Evolutionary conservation across 352 stramenopile genomes (phyloP), one percentile per base, ranked within the genome.

Genomic region (Globisporangium megalacanthum): DNA sequence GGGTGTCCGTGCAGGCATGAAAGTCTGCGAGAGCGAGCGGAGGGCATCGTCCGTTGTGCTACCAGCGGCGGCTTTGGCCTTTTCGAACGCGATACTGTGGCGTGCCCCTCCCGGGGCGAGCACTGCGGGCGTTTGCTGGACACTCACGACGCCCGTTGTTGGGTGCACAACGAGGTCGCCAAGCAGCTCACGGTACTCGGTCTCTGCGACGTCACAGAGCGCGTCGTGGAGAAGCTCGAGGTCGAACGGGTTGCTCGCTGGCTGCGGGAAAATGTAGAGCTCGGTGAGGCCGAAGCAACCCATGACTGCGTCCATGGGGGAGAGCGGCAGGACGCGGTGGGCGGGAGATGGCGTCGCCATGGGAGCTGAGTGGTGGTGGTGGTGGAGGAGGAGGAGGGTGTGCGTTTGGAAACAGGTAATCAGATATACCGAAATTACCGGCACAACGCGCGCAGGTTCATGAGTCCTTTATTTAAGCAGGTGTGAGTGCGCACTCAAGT

Each of bases 291-390:
- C 61, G 47, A 83, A 73, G 29, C 44, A 56, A 33, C 56, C 61
- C 72, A 87, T 84, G 53, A 74, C 60, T 2, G 68, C 65, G 50
- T 89, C 76, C 60, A 86, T 72, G 46, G 68, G 70, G 10, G 79
- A 81, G 35, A 87, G 56, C 48, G 58, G 62, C 39, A 71, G 37
- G 29, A 22, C 11, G 44, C 17, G 19, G 47, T 31, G n/a, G 35
- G 35, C 35, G 6, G 6, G 35, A 39, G 35, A 39, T 5, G 35
- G 6, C 35, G 35, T 39, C 35, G 35, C 10, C 35, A 39, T 39
- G 25, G 25, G 25, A 29, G 25, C 4, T 29, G 25, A 39, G 35
- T 39, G 35, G 7, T 39, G 10, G 35, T 39, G 35, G 35, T 39
- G 35, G 35, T 8, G 35, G 35, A 39, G 35, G 7, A n/a, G n/a